phyloP scores from a whole-genome alignment of 129 eudicot species.

The Heracleum sosnowskyi region DNA sequence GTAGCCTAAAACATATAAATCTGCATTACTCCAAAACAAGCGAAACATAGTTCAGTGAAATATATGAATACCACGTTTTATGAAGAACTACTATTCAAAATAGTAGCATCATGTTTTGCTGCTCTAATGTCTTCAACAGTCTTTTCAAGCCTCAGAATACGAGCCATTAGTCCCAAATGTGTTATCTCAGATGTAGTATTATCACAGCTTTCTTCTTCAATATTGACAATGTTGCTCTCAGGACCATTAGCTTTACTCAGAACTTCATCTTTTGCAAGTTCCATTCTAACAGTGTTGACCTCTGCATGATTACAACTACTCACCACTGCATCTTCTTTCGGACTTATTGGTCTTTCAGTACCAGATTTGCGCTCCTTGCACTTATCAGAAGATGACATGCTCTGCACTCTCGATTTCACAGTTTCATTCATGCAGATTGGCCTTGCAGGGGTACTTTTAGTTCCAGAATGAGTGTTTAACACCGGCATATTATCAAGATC shows the following conservation, averaged over 20 bases:
- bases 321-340: no score
- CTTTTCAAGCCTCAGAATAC: slow-evolving; percentile 13
- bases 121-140: neutral
- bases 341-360: neutral
- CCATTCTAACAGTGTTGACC: neutral
- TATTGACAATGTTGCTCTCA: neutral
- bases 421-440: no score
- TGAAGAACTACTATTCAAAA: neutral
- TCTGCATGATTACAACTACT: neutral
- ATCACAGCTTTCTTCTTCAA: slow-evolving; percentile 3
- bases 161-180: neutral
- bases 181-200: neutral
- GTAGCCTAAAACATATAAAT: neutral
- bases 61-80: neutral
- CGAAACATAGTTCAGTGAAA: neutral
- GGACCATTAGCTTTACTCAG: neutral
- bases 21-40: neutral
- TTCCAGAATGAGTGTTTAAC: neutral
- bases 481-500: neutral
- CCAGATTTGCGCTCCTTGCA: neutral
- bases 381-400: neutral
- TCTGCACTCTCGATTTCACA: neutral
- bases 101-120: neutral
- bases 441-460: neutral
- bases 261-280: neutral